Evolutionary conservation across 2,329 filamentous ascomycete species (phyloP).

Genomic region (Colletotrichum lini): DNA sequence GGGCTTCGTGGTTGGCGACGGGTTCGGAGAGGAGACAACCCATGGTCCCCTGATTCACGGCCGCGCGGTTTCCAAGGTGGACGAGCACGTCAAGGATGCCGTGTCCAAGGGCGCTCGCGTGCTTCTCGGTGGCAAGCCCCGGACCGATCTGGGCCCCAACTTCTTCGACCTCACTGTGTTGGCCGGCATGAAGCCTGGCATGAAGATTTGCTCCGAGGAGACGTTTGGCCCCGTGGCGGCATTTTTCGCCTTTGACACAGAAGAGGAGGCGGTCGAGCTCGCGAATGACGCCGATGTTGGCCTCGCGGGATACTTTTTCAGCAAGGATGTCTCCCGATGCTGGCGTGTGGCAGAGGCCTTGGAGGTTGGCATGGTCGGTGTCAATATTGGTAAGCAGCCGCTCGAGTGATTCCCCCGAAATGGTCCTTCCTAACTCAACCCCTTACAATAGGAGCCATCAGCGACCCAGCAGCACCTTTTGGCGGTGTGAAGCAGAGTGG

Average conservation of each 20-base stretch:
- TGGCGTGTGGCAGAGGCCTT: constrained; percentile 68
- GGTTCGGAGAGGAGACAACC: constrained; percentile 77
- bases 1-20: constrained; percentile 77
- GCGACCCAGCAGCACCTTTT: constrained; percentile 60
- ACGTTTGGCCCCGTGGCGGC: constrained; percentile 63
- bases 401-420: rapidly evolving
- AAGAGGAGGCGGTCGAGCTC: constrained; percentile 58
- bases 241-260: constrained; percentile 59
- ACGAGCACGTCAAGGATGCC: constrained; percentile 78
- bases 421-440: not conserved
- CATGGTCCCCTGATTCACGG: constrained; percentile 82
- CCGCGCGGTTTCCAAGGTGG: constrained; percentile 78
- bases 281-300: constrained; percentile 72
- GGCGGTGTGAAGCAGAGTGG: constrained; percentile 65
- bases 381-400: constrained; percentile 60
- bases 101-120: constrained; percentile 79
- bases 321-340: constrained; percentile 66
- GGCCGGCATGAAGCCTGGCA: constrained; percentile 57
- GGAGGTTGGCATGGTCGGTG: constrained; percentile 72
- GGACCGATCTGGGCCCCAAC: constrained; percentile 55
- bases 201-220: constrained; percentile 63
- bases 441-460: constrained; percentile 42
- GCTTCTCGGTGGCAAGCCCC: constrained; percentile 68
- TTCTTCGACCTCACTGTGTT: constrained; percentile 64
- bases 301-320: constrained; percentile 74